These are phyloP conservation scores for Albizia julibrissin DNA, from an alignment of 306 rosid species.

Conservation along the genomic window DNA sequence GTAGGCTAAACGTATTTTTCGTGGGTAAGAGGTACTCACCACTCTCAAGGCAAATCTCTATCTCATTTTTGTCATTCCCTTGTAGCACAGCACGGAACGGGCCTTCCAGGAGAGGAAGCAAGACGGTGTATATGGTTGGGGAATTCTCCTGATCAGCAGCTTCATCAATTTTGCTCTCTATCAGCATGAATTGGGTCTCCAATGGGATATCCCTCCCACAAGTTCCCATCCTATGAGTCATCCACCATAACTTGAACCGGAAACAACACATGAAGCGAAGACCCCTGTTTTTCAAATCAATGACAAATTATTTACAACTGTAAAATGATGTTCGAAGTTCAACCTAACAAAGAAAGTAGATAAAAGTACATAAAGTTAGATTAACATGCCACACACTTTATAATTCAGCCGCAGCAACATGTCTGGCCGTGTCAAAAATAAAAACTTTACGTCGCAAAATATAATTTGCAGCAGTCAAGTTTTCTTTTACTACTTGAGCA, in stretches of 20 bases:
- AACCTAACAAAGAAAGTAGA: not conserved
- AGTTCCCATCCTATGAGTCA: constrained; percentile 98
- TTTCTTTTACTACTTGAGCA: not conserved
- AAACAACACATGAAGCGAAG: constrained; percentile 83
- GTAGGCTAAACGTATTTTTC: constrained; percentile 32
- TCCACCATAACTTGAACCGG: constrained; percentile 99
- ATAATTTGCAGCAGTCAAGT: not conserved
- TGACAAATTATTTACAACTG: not conserved
- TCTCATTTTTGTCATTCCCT: constrained; percentile 82
- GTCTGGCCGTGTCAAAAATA: not conserved
- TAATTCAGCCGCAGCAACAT: not conserved
- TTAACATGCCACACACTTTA: not conserved
- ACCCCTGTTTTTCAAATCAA: constrained; percentile 49
- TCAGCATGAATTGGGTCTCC: constrained; percentile 93
- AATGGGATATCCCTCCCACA: constrained; percentile 86
- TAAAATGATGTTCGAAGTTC: not conserved
- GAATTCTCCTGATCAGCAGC: constrained; percentile 46
- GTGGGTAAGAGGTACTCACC: constrained; percentile 66
- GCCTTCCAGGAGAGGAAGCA: constrained; percentile 97
- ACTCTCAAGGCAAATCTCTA: constrained; percentile 91
- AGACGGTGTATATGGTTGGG: constrained; percentile 72
- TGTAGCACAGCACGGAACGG: constrained; percentile 87
- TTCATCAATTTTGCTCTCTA: constrained; percentile 61
- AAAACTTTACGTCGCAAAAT: not conserved
- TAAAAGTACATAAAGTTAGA: not conserved